Conservation (phyloP, 129 eudicot genomes). For the Kitagawia praeruptora region DNA sequence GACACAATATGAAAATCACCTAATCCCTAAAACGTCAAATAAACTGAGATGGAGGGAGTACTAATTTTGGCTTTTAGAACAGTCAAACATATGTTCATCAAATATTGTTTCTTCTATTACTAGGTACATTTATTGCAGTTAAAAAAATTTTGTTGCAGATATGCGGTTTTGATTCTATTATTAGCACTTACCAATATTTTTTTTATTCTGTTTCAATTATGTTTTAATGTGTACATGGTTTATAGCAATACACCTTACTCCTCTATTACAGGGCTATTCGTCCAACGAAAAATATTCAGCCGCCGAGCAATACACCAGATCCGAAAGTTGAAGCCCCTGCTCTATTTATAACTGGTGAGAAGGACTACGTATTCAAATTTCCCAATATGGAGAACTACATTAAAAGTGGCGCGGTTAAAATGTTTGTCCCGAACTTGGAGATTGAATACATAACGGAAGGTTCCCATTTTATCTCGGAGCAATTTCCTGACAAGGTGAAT, state of each 20-base stretch:
- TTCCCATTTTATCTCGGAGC: slow-evolving; percentile 36
- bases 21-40: neutral
- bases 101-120: too few relatives aligned
- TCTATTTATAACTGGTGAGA: slow-evolving; percentile 24
- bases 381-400: slow-evolving; percentile 29
- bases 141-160: neutral
- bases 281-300: neutral
- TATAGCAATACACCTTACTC: neutral
- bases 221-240: neutral
- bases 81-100: too few relatives aligned
- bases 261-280: slow-evolving; percentile 13
- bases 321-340: slow-evolving; percentile 27
- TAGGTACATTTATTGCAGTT: neutral
- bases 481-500: slow-evolving; percentile 30
- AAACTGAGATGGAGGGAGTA: neutral
- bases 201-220: too few relatives aligned
- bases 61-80: neutral
- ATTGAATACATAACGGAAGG: slow-evolving; percentile 25
- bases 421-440: slow-evolving; percentile 30
- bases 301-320: neutral
- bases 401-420: slow-evolving; percentile 26
- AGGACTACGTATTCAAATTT: slow-evolving; percentile 25
- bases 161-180: too few relatives aligned
- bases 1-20: too few relatives aligned
- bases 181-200: neutral